A percentile compares a stretch with the other conserved stretches of the same genome.
phyloP scores from a whole-genome alignment of 202 grass and related monocot species.

The Cymbopogon flexuosus region DNA sequence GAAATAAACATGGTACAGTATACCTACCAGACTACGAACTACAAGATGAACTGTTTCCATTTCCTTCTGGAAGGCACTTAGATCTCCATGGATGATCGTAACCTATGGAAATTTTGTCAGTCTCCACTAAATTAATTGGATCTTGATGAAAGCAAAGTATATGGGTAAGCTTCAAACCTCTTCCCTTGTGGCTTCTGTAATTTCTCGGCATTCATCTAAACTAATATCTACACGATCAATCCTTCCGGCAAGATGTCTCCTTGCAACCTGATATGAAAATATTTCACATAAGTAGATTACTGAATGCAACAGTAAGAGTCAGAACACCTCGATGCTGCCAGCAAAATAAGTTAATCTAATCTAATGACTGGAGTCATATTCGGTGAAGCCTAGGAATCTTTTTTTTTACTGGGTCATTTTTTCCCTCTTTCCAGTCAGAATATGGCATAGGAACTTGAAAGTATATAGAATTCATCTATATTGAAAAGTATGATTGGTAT shows the following conservation, averaged over 20 bases:
- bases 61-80: slow-evolving; percentile 65
- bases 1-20: slow-evolving; percentile 19
- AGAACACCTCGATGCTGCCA: not conserved
- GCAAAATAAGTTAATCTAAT: slow-evolving; percentile 1
- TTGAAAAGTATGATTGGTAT: not conserved
- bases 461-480: not conserved
- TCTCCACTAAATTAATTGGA: slow-evolving; percentile 17
- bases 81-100: slow-evolving; percentile 58
- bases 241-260: slow-evolving; percentile 68
- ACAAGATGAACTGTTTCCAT: slow-evolving; percentile 86
- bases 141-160: slow-evolving; percentile 7
- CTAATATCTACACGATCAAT: slow-evolving; percentile 71
- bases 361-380: not conserved
- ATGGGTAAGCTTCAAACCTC: slow-evolving; percentile 50
- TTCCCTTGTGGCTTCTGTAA: slow-evolving; percentile 53
- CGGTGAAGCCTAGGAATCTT: not conserved
- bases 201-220: slow-evolving; percentile 82
- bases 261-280: slow-evolving; percentile 62
- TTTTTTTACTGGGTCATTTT: not conserved
- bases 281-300: slow-evolving; percentile 29
- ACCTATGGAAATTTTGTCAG: slow-evolving; percentile 48
- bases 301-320: not conserved
- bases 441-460: not conserved
- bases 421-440: not conserved
- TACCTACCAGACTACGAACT: slow-evolving; percentile 73